Evolutionary conservation across 129 eudicot species (phyloP).

Genomic region (Sambucus nigra): DNA sequence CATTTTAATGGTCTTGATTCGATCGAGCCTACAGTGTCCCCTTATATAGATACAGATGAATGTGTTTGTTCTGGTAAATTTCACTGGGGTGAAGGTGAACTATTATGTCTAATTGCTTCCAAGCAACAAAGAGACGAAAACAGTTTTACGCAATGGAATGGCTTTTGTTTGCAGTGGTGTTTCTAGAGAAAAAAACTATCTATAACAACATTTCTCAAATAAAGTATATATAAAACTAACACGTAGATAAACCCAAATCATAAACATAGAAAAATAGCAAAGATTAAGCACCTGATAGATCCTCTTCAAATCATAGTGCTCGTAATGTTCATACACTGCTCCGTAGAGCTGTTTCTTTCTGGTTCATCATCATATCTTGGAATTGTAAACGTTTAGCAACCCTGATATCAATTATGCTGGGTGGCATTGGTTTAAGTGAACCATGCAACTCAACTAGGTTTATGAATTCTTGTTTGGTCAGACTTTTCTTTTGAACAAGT

Average conservation of each 20-base stretch:
- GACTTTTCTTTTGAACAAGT: slow-evolving; percentile 59
- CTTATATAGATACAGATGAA: no score
- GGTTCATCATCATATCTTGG: slow-evolving; percentile 32
- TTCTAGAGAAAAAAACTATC: no score
- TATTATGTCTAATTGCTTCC: no score
- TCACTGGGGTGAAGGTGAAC: no score
- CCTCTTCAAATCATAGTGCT: background rate
- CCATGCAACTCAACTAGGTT: slow-evolving; percentile 64
- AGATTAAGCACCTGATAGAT: slow-evolving; percentile 5
- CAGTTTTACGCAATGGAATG: no score
- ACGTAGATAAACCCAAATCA: background rate
- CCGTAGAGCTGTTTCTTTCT: slow-evolving; percentile 29
- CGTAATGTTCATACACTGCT: slow-evolving; percentile 2
- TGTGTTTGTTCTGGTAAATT: no score
- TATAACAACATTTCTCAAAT: no score
- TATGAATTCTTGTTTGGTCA: slow-evolving; percentile 63
- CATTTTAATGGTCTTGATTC: no score
- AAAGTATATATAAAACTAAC: no score
- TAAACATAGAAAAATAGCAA: background rate
- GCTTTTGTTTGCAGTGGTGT: no score
- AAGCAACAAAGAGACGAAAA: no score
- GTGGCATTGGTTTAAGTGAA: slow-evolving; percentile 47
- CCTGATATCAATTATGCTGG: slow-evolving; percentile 62
- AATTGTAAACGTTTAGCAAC: slow-evolving; percentile 39
- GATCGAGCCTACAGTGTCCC: no score